Conservation (phyloP, 768 basidiomycete species). For the Phaeolepiota aurea region DNA sequence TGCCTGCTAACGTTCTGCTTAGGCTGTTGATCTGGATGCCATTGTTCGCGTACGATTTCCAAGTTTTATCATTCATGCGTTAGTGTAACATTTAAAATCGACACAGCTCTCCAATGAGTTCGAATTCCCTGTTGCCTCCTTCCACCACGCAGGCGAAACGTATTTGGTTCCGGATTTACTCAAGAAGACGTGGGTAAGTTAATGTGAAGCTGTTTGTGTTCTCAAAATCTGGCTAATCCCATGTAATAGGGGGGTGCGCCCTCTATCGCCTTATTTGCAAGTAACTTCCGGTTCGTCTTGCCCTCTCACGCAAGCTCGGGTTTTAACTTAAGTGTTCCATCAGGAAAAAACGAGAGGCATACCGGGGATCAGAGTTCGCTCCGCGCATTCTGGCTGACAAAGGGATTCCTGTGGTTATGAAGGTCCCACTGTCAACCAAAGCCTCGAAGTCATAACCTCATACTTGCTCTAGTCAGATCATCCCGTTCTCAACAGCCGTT, state of each 20-base stretch:
- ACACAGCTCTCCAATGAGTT: conserved; percentile 70
- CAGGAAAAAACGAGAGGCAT: conserved; percentile 44
- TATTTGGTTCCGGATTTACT: conserved; percentile 75
- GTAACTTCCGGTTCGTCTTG: conserved; percentile 36
- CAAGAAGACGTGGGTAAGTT: conserved; percentile 55
- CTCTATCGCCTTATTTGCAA: conserved; percentile 66
- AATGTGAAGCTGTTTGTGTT: neutral
- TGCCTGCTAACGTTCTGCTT: neutral
- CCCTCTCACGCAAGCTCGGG: too few relatives aligned
- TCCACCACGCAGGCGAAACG: conserved; percentile 76
- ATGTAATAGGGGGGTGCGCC: conserved; percentile 37
- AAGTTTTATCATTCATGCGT: neutral
- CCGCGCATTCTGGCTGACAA: conserved; percentile 60
- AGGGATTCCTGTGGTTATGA: conserved; percentile 65
- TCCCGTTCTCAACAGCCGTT: conserved; percentile 51
- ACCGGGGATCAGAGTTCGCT: conserved; percentile 67
- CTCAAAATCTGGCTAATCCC: neutral
- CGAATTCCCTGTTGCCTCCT: conserved; percentile 64
- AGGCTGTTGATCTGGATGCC: conserved; percentile 64
- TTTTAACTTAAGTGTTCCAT: too few relatives aligned
- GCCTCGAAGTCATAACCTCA: neutral
- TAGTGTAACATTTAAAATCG: neutral
- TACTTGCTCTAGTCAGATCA: conserved; percentile 38
- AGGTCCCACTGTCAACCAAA: conserved; percentile 28
- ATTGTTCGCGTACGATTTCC: conserved; percentile 53